phyloP scores from a whole-genome alignment of 2,329 filamentous ascomycete species.

The Sporothrix globosa region DNA sequence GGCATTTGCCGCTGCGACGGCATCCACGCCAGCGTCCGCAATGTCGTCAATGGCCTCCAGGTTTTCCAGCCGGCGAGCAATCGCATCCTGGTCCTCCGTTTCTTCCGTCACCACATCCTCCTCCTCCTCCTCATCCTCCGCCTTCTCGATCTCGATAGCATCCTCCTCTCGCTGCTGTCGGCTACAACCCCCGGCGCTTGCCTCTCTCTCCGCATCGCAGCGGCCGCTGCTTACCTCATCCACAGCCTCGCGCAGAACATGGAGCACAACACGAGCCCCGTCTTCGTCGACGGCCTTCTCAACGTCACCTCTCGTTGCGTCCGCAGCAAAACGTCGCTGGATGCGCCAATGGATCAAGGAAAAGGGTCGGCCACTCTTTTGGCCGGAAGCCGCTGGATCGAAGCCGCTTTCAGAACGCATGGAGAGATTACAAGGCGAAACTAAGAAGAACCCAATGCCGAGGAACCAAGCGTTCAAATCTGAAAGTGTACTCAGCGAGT shows the following conservation, averaged over 20 bases:
- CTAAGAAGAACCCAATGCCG: conserved; percentile 64
- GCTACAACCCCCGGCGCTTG: neutral
- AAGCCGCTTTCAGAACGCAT: neutral
- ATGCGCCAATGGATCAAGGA: conserved; percentile 19
- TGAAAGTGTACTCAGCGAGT: conserved; percentile 72
- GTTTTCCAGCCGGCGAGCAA: conserved; percentile 20
- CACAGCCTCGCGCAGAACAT: neutral
- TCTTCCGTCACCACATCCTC: neutral
- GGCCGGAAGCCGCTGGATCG: neutral
- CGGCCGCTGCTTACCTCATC: conserved; percentile 2
- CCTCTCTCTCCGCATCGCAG: conserved; percentile 2
- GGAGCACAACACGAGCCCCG: neutral
- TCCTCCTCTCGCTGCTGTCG: conserved; percentile 7
- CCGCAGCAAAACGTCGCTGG: neutral
- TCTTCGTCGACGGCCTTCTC: conserved; percentile 12
- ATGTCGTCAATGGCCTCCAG: conserved; percentile 13
- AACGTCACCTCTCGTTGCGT: neutral
- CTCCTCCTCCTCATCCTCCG: conserved; percentile 10
- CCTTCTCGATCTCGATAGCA: neutral
- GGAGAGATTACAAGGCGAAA: neutral
- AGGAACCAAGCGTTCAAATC: conserved; percentile 71
- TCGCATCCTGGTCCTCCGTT: neutral
- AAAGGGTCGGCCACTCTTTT: neutral
- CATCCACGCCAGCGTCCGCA: neutral
- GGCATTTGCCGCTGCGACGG: conserved; percentile 23